Base-by-base conservation (phyloP, 805 yeast genomes). In the Candida andamanensis region DNA sequence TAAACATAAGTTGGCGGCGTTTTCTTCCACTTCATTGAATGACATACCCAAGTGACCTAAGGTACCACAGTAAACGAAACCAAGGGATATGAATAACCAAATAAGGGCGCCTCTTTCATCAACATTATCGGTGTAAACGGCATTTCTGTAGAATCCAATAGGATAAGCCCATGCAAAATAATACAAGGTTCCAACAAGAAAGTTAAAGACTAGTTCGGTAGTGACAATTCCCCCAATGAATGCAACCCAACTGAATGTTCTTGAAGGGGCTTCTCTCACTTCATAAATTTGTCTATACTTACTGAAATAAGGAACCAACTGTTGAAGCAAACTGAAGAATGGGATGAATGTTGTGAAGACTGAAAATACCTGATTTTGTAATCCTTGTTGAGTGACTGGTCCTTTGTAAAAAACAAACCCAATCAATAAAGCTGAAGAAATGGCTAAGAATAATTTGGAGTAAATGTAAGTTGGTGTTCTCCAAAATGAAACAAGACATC, bases 391-490 rank as follows among this genome's bases (percentile, higher is more conserved):
- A 10, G 86, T 70, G 6, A 67, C 67, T 34, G 53, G 53, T 21
- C 85, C 81, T 39, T 77, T 78, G 56, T 72, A 79, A 56, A 78
- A 84, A 1, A 76, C 63, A 54, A 84, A 83, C 24, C 94, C 94
- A 40, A 77, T 71, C 51, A 79, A 78, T n/a, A 83, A 48, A 25
- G 83, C 76, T 27, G 77, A 65, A 13, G 72, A 50, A 21, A 67
- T 50, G 40, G 75, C 67, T 54, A 82, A 69, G 46, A 65, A 63
- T 16, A 74, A 42, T 58, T 82, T 83, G 21, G 89, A 64, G 54
- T 68, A 62, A 42, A 82, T 67, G 50, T 82, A 81, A 17, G 61
- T 50, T 4, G 79, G 81, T 40, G 78, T 68, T 54, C 92, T 68
- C 72, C 74, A 78, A 37, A 47, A 37, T 32, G 47, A 52, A 30